Percentiles rank a stretch among this genome's conserved stretches.
Conservation (phyloP, 495 filamentous ascomycete species). For the Melanomma pulvis-pyrius region DNA sequence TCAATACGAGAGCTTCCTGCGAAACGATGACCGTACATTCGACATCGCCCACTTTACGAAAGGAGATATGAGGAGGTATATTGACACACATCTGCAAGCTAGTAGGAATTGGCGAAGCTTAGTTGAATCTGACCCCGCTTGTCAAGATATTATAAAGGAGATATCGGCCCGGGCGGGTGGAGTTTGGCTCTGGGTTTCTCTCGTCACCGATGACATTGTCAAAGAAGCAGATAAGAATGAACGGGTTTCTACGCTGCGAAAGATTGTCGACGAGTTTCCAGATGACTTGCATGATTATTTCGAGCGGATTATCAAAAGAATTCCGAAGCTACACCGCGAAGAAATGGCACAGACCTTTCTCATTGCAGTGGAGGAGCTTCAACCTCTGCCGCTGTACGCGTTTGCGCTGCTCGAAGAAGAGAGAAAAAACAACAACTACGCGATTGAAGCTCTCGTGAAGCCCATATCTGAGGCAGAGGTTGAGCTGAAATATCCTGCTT, state of each 20-base stretch:
- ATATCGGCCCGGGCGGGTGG: not conserved
- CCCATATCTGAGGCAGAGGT: not conserved
- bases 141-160: not conserved
- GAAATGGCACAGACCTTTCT: conserved; percentile 6
- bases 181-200: conserved; percentile 7
- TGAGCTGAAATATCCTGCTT: not conserved
- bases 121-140: not conserved
- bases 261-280: conserved; percentile 4
- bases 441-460: not conserved
- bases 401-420: conserved; percentile 3
- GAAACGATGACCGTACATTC: not conserved
- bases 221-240: not conserved
- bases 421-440: not conserved
- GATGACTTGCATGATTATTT: conserved; percentile 1
- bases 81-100: not conserved
- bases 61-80: not conserved
- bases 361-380: not conserved
- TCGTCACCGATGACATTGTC: not conserved
- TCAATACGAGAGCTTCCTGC: not conserved
- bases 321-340: not conserved
- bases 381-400: not conserved
- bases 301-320: not conserved
- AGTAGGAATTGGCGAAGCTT: not conserved
- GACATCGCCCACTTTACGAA: not conserved
- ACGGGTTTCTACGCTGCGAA: not conserved